Conservation (phyloP, 164 flowering plant species). For the Magnolia changhungtana region DNA sequence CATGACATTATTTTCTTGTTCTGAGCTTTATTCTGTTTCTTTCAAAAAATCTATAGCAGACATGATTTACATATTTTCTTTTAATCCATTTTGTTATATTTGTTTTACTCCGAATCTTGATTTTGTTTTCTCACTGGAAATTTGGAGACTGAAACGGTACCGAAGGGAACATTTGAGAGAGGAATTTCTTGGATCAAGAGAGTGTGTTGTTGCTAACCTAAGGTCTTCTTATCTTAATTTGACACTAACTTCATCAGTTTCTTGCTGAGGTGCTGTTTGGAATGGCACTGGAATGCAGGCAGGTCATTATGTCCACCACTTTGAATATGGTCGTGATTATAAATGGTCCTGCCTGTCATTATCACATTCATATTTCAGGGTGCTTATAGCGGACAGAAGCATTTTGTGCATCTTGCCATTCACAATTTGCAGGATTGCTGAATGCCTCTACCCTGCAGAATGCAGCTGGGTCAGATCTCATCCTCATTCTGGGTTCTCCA, state of each 20-base stretch:
- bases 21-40: neutral
- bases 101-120: slow-evolving; percentile 3
- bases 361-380: neutral
- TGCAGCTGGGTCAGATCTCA: neutral
- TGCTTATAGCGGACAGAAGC: neutral
- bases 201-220: slow-evolving; percentile 27
- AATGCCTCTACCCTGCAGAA: neutral
- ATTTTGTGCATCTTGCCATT: neutral
- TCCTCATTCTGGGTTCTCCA: neutral
- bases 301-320: neutral
- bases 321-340: neutral
- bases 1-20: neutral
- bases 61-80: neutral
- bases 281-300: neutral
- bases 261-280: neutral
- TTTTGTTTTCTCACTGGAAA: slow-evolving; percentile 18
- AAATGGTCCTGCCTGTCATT: neutral
- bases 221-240: slow-evolving; percentile 22
- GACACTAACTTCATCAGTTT: neutral
- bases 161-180: slow-evolving; percentile 14
- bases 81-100: neutral
- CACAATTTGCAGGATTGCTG: neutral
- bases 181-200: slow-evolving; percentile 30
- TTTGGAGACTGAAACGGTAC: slow-evolving; percentile 15
- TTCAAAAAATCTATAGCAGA: neutral